Conservation (phyloP, 2,329 filamentous ascomycete species). For the Neonectria coccinea region DNA sequence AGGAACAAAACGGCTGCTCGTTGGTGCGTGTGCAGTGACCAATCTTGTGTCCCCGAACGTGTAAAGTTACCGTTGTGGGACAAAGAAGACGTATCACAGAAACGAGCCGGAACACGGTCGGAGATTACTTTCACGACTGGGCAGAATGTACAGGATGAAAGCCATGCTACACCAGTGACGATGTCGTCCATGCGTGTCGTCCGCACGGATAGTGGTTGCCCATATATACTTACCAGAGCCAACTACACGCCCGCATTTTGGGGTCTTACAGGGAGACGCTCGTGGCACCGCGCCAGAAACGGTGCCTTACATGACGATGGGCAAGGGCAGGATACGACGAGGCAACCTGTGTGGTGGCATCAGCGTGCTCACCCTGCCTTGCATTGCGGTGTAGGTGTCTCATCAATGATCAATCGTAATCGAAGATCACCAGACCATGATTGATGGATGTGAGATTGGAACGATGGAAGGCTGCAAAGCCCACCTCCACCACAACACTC, state of each 20-base stretch:
- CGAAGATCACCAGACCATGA: constrained; percentile 27
- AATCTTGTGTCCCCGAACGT: neutral
- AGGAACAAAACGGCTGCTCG: constrained; percentile 2
- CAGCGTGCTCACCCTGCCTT: constrained; percentile 22
- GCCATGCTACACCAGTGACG: neutral
- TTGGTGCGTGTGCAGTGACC: constrained; percentile 4
- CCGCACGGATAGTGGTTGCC: neutral
- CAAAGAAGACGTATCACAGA: constrained; percentile 9
- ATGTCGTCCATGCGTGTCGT: neutral
- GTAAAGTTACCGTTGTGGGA: constrained; percentile 4
- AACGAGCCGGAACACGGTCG: constrained; percentile 7
- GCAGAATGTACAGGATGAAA: neutral
- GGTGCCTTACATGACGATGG: constrained; percentile 40
- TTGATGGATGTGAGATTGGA: constrained; percentile 17
- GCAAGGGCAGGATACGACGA: constrained; percentile 10
- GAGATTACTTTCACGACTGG: constrained; percentile 2
- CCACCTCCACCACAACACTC: constrained; percentile 3
- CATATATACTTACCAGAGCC: neutral
- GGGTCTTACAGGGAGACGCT: constrained; percentile 4
- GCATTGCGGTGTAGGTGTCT: neutral
- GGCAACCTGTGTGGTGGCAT: constrained; percentile 8
- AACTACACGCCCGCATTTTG: constrained; percentile 12
- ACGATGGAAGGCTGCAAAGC: constrained; percentile 22
- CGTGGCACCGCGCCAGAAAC: constrained; percentile 24
- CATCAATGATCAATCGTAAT: constrained; percentile 17